Conservation (phyloP, 495 filamentous ascomycete genomes). For the Penicillium paradoxum region DNA sequence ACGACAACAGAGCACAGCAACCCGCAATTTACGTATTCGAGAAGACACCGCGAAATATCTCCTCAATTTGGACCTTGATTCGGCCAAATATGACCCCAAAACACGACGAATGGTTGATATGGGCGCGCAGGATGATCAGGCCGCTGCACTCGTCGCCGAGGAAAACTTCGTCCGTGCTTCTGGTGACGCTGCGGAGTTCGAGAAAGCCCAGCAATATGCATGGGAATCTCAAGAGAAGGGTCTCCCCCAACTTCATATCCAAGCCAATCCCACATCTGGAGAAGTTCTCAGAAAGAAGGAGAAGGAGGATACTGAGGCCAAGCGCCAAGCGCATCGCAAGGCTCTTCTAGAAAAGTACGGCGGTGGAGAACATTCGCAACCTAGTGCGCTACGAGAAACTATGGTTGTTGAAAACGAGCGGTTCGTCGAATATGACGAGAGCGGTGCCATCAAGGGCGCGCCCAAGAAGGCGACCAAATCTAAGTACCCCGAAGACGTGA, state of each 20-base stretch:
- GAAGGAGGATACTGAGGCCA: slow-evolving; percentile 61
- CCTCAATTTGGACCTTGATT: slow-evolving; percentile 89
- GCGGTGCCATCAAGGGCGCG: slow-evolving; percentile 82
- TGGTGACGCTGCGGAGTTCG: slow-evolving; percentile 93
- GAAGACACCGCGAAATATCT: slow-evolving; percentile 99
- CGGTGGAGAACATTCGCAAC: slow-evolving; percentile 59
- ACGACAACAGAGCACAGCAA: slow-evolving; percentile 80
- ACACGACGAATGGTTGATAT: slow-evolving; percentile 90
- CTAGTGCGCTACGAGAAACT: slow-evolving; percentile 56
- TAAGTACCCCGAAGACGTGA: slow-evolving; percentile 85
- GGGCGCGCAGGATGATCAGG: slow-evolving; percentile 76
- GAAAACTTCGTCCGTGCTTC: slow-evolving; percentile 88
- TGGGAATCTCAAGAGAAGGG: slow-evolving; percentile 90
- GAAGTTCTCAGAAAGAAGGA: slow-evolving; percentile 79
- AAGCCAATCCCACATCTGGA: slow-evolving; percentile 93
- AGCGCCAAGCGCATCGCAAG: slow-evolving; percentile 62
- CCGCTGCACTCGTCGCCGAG: slow-evolving; percentile 84
- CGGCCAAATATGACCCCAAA: slow-evolving; percentile 97
- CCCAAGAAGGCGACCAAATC: slow-evolving; percentile 69
- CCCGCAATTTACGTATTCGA: slow-evolving; percentile 81
- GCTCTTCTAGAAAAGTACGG: slow-evolving; percentile 82
- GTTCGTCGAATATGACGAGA: slow-evolving; percentile 95
- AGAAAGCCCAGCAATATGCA: slow-evolving; percentile 79
- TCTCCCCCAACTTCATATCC: slow-evolving; percentile 75
- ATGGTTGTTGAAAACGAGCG: slow-evolving; percentile 74